A percentile compares a stretch with the other conserved stretches of the same genome.
phyloP scores from a whole-genome alignment of 257 asterid genomes.

The Thymus quinquecostatus region DNA sequence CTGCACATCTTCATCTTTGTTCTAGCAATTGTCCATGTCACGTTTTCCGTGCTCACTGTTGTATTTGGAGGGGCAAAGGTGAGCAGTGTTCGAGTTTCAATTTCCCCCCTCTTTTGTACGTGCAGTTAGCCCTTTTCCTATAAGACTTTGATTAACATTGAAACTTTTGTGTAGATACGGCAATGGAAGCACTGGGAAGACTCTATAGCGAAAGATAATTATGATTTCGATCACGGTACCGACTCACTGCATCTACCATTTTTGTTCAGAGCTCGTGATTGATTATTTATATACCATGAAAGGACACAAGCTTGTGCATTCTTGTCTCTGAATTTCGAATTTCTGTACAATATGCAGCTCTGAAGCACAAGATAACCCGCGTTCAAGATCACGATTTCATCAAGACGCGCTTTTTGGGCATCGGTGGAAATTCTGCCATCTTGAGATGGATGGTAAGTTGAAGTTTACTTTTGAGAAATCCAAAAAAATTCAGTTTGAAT shows the following conservation, averaged over 20 bases:
- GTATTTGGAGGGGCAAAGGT: slow-evolving; percentile 81
- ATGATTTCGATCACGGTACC: slow-evolving; percentile 55
- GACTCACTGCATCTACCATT: not conserved
- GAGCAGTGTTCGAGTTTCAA: slow-evolving; percentile 23
- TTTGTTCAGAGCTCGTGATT: not conserved
- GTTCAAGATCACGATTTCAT: slow-evolving; percentile 91
- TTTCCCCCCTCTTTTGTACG: not conserved
- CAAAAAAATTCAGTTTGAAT: not conserved
- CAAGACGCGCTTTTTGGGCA: slow-evolving; percentile 74
- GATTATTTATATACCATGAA: not conserved
- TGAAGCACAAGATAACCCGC: slow-evolving; percentile 67
- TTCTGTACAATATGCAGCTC: slow-evolving; percentile 42
- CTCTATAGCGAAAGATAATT: slow-evolving; percentile 65
- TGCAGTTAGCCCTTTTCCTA: not conserved
- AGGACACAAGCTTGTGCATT: not conserved
- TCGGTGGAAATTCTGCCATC: slow-evolving; percentile 58
- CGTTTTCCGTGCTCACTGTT: slow-evolving; percentile 73
- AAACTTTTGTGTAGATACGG: slow-evolving; percentile 59
- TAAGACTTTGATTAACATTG: slow-evolving; percentile 3
- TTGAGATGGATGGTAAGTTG: slow-evolving; percentile 83
- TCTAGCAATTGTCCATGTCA: slow-evolving; percentile 84
- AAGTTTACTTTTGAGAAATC: slow-evolving; percentile 13
- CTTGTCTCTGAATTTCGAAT: slow-evolving; percentile 23
- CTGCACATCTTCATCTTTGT: slow-evolving; percentile 85
- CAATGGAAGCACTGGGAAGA: slow-evolving; percentile 98